Evolutionary conservation across 257 asterid genomes (phyloP).

Genomic region (Solanum raphanifolium): DNA sequence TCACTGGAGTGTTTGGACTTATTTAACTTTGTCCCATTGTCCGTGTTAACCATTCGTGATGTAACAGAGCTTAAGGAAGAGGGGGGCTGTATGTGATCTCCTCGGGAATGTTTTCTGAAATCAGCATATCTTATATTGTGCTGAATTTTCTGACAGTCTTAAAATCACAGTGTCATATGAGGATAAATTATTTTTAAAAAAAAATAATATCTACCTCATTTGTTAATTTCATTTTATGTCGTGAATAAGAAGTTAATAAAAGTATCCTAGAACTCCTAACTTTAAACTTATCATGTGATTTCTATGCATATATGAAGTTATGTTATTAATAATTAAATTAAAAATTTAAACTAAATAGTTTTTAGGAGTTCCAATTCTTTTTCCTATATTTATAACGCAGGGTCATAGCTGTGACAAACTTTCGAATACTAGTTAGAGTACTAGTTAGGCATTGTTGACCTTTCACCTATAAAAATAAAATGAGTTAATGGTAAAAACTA

Average conservation of each 20-base stretch:
- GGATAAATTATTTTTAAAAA: background rate
- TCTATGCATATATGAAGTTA: background rate
- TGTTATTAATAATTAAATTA: background rate
- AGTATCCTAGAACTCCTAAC: background rate
- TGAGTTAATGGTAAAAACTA: background rate
- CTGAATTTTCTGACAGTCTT: background rate
- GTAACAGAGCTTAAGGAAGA: background rate
- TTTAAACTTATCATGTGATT: background rate
- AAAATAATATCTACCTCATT: background rate
- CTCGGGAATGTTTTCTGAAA: background rate
- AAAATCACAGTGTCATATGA: background rate
- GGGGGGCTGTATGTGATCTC: background rate
- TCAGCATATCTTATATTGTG: background rate
- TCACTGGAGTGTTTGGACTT: background rate
- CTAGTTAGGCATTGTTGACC: background rate
- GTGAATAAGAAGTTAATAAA: background rate
- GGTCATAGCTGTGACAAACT: background rate
- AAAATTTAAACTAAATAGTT: background rate
- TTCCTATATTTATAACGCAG: background rate
- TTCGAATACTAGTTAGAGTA: background rate
- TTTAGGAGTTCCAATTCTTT: background rate
- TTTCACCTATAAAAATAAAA: background rate
- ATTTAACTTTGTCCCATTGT: background rate
- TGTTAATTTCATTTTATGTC: background rate
- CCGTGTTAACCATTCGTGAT: background rate